These are phyloP conservation scores for Mycosarcoma maydis DNA, from an alignment of 1,284 basidiomycete species.

Conservation along the genomic window DNA sequence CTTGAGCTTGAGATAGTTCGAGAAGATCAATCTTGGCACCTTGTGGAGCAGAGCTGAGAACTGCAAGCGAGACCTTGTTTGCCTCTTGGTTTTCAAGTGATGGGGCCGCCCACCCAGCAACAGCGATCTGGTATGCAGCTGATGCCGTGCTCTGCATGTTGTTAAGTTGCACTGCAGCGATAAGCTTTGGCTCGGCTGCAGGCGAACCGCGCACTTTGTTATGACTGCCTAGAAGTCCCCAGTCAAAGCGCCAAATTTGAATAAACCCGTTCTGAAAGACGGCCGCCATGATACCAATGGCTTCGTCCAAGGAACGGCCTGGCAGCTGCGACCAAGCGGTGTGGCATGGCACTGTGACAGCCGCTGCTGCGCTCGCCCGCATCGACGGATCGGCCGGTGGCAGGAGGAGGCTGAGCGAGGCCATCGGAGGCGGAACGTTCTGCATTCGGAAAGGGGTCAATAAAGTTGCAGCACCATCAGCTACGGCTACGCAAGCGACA, in stretches of 20 bases:
- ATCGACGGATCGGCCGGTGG: slow-evolving; percentile 51
- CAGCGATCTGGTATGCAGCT: slow-evolving; percentile 33
- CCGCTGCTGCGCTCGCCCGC: slow-evolving; percentile 9
- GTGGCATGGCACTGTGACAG: slow-evolving; percentile 51
- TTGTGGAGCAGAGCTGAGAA: slow-evolving; percentile 16
- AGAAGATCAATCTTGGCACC: slow-evolving; percentile 10
- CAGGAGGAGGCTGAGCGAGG: slow-evolving; percentile 74
- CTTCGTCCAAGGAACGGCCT: slow-evolving; percentile 7
- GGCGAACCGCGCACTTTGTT: slow-evolving; percentile 37
- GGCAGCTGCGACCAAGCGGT: slow-evolving; percentile 75
- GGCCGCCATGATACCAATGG: slow-evolving; percentile 73
- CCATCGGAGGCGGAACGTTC: slow-evolving; percentile 96
- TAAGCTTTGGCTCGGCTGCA: slow-evolving; percentile 26
- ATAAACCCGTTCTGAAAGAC: slow-evolving; percentile 72
- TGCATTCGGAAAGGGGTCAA: slow-evolving; percentile 92
- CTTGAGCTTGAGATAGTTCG: slow-evolving; percentile 12
- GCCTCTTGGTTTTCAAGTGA: slow-evolving; percentile 5
- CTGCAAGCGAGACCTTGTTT: slow-evolving; percentile 35
- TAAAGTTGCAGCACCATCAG: slow-evolving; percentile 86
- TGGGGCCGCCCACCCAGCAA: slow-evolving; percentile 29
- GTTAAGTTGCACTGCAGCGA: slow-evolving; percentile 17
- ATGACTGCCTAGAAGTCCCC: slow-evolving; percentile 41
- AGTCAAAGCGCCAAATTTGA: slow-evolving; percentile 74
- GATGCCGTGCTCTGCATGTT: neutral
- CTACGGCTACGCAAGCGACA: slow-evolving; percentile 85